Evolutionary conservation across 192 early-diverging fungal genomes (phyloP).

Genomic region (Lunasporangiospora selenospora): DNA sequence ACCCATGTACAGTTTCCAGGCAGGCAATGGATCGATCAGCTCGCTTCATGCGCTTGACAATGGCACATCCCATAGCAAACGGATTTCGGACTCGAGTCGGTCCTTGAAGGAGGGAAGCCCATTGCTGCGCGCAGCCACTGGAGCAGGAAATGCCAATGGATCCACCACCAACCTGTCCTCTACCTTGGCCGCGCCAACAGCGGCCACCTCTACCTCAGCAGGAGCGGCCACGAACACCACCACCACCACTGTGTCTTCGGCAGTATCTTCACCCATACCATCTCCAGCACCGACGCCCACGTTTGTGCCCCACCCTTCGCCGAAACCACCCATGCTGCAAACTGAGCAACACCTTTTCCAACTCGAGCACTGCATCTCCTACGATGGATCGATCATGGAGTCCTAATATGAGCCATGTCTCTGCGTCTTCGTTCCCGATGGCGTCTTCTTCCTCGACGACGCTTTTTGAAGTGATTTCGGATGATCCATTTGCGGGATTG

Average conservation of each 20-base stretch:
- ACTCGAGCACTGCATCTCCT: slow-evolving; percentile 13
- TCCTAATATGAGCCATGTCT: slow-evolving; percentile 21
- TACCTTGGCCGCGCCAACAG: slow-evolving; percentile 9
- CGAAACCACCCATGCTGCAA: slow-evolving; percentile 34
- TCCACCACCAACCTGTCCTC: slow-evolving; percentile 5
- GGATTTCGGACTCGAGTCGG: slow-evolving; percentile 34
- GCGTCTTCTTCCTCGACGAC: slow-evolving; percentile 9
- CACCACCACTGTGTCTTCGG: too few species aligned
- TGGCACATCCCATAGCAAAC: slow-evolving; percentile 7
- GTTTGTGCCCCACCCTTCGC: slow-evolving; percentile 7
- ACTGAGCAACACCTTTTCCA: slow-evolving; percentile 14
- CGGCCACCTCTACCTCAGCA: slow-evolving; percentile 5
- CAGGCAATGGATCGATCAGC: slow-evolving; percentile 24
- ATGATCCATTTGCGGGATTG: slow-evolving; percentile 37
- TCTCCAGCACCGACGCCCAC: too few species aligned
- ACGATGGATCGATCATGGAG: slow-evolving; percentile 33
- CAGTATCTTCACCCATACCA: too few species aligned
- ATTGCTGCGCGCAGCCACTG: slow-evolving; percentile 13
- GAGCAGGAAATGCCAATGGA: slow-evolving; percentile 12
- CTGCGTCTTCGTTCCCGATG: too few species aligned
- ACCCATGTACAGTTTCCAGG: slow-evolving; percentile 39
- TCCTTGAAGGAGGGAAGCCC: slow-evolving; percentile 32
- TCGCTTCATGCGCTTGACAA: slow-evolving; percentile 31
- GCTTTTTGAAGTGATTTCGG: slow-evolving; percentile 37
- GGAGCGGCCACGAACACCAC: too few species aligned